Conservation (phyloP, 208 protist genomes). For the Spongospora subterranea region DNA sequence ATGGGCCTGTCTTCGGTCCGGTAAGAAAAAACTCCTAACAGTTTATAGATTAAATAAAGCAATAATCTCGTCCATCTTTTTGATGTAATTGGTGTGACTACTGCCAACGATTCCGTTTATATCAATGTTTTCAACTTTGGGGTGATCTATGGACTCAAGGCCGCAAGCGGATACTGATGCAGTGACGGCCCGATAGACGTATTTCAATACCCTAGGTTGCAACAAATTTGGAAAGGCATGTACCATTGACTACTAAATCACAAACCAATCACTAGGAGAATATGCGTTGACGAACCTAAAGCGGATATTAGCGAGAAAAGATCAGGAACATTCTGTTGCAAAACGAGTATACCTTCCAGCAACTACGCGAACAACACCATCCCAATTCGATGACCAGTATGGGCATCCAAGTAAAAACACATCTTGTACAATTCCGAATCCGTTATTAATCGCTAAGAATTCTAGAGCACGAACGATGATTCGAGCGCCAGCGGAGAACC, state of each 20-base stretch:
- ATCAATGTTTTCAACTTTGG: neutral
- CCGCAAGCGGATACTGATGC: conserved; percentile 28
- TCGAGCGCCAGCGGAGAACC: conserved; percentile 32
- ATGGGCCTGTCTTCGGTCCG: no score
- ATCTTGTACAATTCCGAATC: conserved; percentile 30
- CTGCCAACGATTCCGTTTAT: neutral
- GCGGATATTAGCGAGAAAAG: neutral
- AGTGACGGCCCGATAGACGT: conserved; percentile 7
- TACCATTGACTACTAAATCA: neutral
- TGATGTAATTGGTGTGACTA: neutral
- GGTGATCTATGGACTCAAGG: neutral
- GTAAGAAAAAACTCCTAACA: no score
- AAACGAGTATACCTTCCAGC: conserved; percentile 2
- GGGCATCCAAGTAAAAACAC: conserved; percentile 38
- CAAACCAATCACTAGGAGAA: conserved; percentile 28
- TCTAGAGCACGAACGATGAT: conserved; percentile 24
- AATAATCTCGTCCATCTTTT: neutral
- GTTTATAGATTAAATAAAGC: neutral
- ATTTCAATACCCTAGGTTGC: conserved; percentile 12
- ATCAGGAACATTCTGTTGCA: neutral
- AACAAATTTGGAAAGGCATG: neutral
- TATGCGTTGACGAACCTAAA: conserved; percentile 30
- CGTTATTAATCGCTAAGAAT: neutral
- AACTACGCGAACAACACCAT: neutral
- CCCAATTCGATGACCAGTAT: conserved; percentile 2